Conservation (phyloP, 345 rosid species). For the Psidium guajava region DNA sequence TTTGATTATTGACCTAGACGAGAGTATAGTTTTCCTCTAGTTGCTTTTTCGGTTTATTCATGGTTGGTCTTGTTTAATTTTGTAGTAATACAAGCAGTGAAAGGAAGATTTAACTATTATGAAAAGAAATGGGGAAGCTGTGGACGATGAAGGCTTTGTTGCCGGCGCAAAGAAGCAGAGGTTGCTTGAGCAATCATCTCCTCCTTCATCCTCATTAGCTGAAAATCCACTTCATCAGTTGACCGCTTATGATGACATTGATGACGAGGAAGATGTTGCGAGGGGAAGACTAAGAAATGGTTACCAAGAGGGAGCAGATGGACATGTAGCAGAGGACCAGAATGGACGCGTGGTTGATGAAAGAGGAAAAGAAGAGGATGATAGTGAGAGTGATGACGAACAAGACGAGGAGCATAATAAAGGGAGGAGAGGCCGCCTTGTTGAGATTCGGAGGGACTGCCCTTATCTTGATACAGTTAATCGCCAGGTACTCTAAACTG, state of each 20-base stretch:
- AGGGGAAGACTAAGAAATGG: slow-evolving; percentile 5
- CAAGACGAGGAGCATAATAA: slow-evolving; percentile 19
- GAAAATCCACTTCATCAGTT: slow-evolving; percentile 59
- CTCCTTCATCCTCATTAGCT: slow-evolving; percentile 24
- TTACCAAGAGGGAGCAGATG: background rate
- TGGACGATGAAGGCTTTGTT: slow-evolving; percentile 20
- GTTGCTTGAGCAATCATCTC: slow-evolving; percentile 17
- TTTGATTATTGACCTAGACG: background rate
- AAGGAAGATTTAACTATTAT: background rate
- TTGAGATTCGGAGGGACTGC: slow-evolving; percentile 84
- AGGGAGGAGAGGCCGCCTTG: slow-evolving; percentile 34
- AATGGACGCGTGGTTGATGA: slow-evolving; percentile 15
- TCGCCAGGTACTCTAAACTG: slow-evolving; percentile 61
- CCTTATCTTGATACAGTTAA: slow-evolving; percentile 99
- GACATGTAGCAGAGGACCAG: background rate
- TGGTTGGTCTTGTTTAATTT: background rate
- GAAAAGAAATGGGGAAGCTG: slow-evolving; percentile 23
- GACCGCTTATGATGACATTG: slow-evolving; percentile 56
- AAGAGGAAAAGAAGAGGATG: slow-evolving; percentile 1
- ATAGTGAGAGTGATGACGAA: slow-evolving; percentile 24
- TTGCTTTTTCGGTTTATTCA: background rate
- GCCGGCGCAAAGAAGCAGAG: slow-evolving; percentile 34
- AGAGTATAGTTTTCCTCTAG: background rate
- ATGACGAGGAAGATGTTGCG: slow-evolving; percentile 42
- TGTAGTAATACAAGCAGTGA: background rate